Evolutionary conservation across 305 asterid genomes (phyloP).

Genomic region (Rubia balearica): DNA sequence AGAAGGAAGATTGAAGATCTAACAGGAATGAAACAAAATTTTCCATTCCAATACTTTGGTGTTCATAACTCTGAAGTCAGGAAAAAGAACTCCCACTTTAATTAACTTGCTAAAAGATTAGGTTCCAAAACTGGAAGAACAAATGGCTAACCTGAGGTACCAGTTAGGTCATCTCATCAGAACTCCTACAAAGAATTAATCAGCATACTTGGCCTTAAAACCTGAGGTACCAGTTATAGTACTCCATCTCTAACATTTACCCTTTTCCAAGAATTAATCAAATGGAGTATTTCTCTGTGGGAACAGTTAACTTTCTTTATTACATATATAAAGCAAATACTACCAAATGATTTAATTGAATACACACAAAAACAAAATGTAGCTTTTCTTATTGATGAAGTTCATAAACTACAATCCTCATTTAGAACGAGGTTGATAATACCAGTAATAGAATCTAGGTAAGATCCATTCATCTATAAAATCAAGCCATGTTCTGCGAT

Average conservation of each 20-base stretch:
- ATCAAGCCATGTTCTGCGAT: neutral
- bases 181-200: too few species aligned
- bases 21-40: too few species aligned
- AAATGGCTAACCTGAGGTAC: too few species aligned
- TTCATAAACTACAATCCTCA: neutral
- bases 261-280: neutral
- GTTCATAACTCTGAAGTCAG: too few species aligned
- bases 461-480: constrained; percentile 2
- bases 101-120: too few species aligned
- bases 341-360: neutral
- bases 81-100: too few species aligned
- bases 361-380: neutral
- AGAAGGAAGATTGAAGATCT: too few species aligned
- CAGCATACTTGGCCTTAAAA: too few species aligned
- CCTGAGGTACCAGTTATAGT: too few species aligned
- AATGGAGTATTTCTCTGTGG: neutral
- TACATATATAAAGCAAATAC: neutral
- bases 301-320: neutral
- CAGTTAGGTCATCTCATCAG: neutral
- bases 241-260: too few species aligned
- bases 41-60: too few species aligned
- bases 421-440: neutral
- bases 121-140: too few species aligned
- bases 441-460: neutral
- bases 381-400: neutral